These are phyloP conservation scores for Buxus sempervirens DNA, from an alignment of 164 flowering plant genomes.

Conservation along the genomic window DNA sequence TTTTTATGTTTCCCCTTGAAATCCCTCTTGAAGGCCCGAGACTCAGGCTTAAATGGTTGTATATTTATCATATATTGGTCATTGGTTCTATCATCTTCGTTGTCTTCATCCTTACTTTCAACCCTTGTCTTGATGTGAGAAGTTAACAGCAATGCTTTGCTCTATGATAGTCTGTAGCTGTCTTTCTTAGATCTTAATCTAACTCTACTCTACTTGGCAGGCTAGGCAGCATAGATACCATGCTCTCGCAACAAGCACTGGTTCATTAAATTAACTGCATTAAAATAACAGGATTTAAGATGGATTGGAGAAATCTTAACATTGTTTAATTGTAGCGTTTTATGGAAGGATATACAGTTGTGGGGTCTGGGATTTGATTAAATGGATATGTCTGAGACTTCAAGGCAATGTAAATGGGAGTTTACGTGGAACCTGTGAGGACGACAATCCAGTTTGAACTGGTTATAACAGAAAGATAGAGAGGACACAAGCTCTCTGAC, in stretches of 20 bases:
- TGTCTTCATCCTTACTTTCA: too few relatives aligned
- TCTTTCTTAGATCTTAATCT: neutral
- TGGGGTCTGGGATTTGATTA: too few relatives aligned
- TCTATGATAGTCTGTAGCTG: neutral
- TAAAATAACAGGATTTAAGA: neutral
- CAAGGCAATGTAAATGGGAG: neutral
- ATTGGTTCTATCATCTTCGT: conserved; percentile 23
- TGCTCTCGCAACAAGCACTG: too few relatives aligned
- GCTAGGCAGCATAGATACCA: neutral
- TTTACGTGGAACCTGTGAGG: too few relatives aligned
- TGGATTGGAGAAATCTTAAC: neutral
- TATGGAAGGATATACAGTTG: neutral
- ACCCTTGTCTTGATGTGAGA: neutral
- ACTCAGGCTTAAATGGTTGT: too few relatives aligned
- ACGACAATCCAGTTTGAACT: too few relatives aligned
- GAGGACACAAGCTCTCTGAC: too few relatives aligned
- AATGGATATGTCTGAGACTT: neutral
- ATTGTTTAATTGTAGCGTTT: neutral
- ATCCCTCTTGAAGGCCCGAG: neutral
- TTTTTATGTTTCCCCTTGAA: neutral
- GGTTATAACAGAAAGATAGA: too few relatives aligned
- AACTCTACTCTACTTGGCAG: neutral
- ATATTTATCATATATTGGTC: conserved; percentile 5
- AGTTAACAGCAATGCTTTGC: neutral
- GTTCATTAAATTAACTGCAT: neutral